Evolutionary conservation across 352 stramenopile species (phyloP), one percentile per base, ranked within the genome.

Genomic region (Phytophthora megakarya): DNA sequence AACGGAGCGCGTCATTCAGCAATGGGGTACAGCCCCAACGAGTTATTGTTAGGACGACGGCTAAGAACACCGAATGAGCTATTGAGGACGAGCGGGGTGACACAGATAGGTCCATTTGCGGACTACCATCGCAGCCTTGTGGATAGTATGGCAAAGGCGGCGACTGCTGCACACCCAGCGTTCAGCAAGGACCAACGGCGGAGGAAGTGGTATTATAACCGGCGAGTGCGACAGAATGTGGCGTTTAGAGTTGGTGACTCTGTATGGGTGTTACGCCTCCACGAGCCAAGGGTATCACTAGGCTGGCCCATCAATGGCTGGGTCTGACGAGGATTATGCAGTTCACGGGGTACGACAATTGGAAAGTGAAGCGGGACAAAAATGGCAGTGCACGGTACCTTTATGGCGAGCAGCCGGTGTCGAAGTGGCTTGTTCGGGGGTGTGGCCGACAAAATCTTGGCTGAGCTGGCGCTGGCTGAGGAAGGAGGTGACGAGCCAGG

Each of bases 21-120:
- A 1, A 63, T 44, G 23, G 23, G 25, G 16, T 49, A 25, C 35
- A 48, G 32, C 10, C 55, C 55, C 6, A 63, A 63, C 23, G 43
- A 63, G 22, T 12, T 48, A 13, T 30, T 63, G 33, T 43, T 63
- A 33, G 55, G 44, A 19, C 32, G 43, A 2, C 22, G 25, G 12
- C 42, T 62, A 32, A 26, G 42, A 5, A 28, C 54, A 0, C 42
- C 54, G 5, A 49, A 55, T 21, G 55, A 55, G n/a, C 16, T 63
- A 15, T 13, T 63, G 16, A 12, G 46, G 11, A 16, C 30, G 8
- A 52, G 30, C 6, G 40, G 51, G 16, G 16, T 59, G 5, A 32
- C 23, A 1, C 51, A 59, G n/a, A 22, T 32, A 0, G 51, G 51
- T 5, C 11, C 10, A 3, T 48, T 22, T 3, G 51, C 51, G 3